These are phyloP conservation scores for Monosporozyma yasuniensis DNA, from an alignment of 805 yeast genomes.

Conservation along the genomic window DNA sequence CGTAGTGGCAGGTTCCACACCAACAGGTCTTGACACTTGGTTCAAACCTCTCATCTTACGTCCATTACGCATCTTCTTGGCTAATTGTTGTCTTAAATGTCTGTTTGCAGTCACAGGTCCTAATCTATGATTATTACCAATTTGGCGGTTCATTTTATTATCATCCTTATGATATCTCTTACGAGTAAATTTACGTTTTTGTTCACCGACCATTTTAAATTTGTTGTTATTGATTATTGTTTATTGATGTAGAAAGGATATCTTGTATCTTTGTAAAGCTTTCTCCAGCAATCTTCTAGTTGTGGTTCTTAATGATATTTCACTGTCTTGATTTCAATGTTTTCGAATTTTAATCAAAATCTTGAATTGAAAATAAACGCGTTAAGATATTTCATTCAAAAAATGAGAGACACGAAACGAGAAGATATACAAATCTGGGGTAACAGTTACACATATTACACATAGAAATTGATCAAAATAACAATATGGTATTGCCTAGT, in stretches of 20 bases:
- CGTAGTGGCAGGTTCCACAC: not conserved
- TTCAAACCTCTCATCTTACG: not conserved
- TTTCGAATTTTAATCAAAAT: not conserved
- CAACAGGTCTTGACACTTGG: not conserved
- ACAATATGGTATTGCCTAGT: constrained; percentile 10
- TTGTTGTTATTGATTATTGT: no score
- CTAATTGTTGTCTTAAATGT: not conserved
- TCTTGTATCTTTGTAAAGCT: no score
- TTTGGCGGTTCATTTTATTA: not conserved
- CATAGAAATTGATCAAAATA: not conserved
- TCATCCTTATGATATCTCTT: not conserved
- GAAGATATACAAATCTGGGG: not conserved
- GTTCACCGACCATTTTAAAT: not conserved
- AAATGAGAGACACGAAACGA: no score
- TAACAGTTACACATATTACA: no score
- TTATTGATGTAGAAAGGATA: no score
- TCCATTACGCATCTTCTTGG: not conserved
- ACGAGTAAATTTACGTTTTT: not conserved
- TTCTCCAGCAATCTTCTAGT: no score
- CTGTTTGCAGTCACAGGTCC: not conserved
- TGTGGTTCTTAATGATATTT: not conserved
- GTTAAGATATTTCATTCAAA: not conserved
- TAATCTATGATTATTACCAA: not conserved
- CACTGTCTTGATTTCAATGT: not conserved
- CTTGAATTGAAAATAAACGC: not conserved